Base-by-base conservation (phyloP, 1,284 basidiomycete genomes). In the Omphalotus olearius region DNA sequence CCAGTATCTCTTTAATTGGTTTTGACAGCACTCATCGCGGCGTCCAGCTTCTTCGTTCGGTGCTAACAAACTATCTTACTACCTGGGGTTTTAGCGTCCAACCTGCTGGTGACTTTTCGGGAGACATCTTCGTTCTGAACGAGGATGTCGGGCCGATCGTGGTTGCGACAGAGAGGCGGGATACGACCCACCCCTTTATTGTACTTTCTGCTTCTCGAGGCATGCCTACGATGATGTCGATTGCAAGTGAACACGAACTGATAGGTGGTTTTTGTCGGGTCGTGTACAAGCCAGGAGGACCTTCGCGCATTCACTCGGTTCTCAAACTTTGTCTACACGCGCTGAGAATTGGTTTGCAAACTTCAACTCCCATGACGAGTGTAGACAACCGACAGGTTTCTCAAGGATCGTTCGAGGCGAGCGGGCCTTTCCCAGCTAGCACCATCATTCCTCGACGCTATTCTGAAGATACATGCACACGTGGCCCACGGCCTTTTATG, bases 211-310 rank as follows among this genome's bases (percentile, higher is more conserved):
- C 85, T 2, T 76, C 76, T 39, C 80, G 90, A 45, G 85, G 85
- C 25, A 85, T 81, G 64, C 74, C 82, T 5, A 70, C 76, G 40
- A 67, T 88, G 56, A 78, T 85, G 79, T 68, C 74, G 23, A 74
- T 82, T 45, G 78, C 84, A 56, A 79, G 75, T 55, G 82, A 85
- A 20, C 87, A 89, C 62, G 89, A 92, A 62, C 75, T 75, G 25
- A 80, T 83, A n/a, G 93, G 93, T 16, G 93, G 93, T 26, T 89
- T 92, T 66, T 91, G 88, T 65, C 82, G 91, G 13, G 75, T 93
- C 36, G 69, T 96, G 18, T 91, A 88, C 76, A 98, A 98, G 66
- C 94, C 94, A 2, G 85, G 85, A 25, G 93, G 93, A 0, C 94
- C 93, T 0, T 81, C 82, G 45, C 82, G 86, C 28, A 73, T 97